phyloP scores from a whole-genome alignment of 495 filamentous ascomycete genomes.

The Cladorrhinum samala region DNA sequence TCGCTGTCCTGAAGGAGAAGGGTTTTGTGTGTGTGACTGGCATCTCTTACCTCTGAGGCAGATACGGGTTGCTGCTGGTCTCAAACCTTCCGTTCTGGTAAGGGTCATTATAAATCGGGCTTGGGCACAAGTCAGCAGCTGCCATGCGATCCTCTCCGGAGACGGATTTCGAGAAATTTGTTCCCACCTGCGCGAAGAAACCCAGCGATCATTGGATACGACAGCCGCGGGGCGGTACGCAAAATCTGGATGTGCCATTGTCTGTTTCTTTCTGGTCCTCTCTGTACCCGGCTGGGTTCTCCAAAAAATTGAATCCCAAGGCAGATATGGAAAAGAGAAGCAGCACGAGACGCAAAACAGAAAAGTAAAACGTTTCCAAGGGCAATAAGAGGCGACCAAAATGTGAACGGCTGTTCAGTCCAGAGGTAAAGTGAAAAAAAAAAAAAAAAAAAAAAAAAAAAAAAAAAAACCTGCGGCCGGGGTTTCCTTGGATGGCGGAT shows the following conservation, averaged over 20 bases:
- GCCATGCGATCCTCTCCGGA: conserved; percentile 14
- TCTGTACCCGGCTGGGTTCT: conserved; percentile 13
- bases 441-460: too few relatives aligned
- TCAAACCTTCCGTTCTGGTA: conserved; percentile 26
- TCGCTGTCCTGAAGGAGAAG: conserved; percentile 23
- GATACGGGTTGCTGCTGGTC: conserved; percentile 33
- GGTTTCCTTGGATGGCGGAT: conserved; percentile 25
- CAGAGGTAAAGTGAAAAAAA: conserved; percentile 18
- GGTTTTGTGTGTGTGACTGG: conserved; percentile 14
- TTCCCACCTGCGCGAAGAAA: conserved; percentile 44
- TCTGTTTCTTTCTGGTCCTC: conserved; percentile 6
- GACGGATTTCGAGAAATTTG: conserved; percentile 21
- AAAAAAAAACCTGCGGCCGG: conserved; percentile 27
- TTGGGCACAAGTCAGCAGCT: conserved; percentile 34
- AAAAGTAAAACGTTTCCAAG: conserved; percentile 7
- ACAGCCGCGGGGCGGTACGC: conserved; percentile 33
- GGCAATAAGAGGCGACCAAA: conserved; percentile 9
- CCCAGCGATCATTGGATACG: conserved; percentile 41
- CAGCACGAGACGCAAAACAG: conserved; percentile 19
- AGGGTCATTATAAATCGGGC: conserved; percentile 37
- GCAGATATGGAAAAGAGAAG: conserved; percentile 4
- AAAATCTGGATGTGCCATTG: conserved; percentile 40
- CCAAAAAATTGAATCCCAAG: conserved; percentile 8
- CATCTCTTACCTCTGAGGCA: conserved; percentile 45
- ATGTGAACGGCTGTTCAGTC: conserved; percentile 6